phyloP scores from a whole-genome alignment of 2,329 filamentous ascomycete species.

The Myriosclerotinia scirpicola region DNA sequence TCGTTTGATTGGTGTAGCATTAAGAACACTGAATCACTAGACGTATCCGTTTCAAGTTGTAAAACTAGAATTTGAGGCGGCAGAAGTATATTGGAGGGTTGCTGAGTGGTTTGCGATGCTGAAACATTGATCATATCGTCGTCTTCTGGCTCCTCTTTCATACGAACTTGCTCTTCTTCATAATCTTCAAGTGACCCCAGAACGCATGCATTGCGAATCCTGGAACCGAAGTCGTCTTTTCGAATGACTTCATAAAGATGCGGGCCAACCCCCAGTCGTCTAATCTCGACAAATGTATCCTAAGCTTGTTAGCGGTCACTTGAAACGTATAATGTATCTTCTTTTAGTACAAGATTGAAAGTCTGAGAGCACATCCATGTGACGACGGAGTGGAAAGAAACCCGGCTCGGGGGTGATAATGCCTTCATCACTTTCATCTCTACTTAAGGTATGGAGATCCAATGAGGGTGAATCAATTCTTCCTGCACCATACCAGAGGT shows the following conservation, averaged over 20 bases:
- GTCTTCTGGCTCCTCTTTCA: conserved; percentile 39
- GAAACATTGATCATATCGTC: conserved; percentile 21
- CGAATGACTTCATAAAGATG: conserved; percentile 73
- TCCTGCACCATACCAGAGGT: background rate
- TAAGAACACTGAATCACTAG: conserved; percentile 73
- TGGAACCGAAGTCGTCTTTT: conserved; percentile 74
- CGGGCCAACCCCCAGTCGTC: conserved; percentile 67
- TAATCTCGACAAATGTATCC: conserved; percentile 80
- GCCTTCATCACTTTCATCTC: background rate
- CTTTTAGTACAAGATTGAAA: background rate
- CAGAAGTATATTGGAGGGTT: conserved; percentile 40
- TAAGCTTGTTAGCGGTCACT: conserved; percentile 40
- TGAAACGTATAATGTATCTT: background rate
- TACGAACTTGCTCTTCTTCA: conserved; percentile 42
- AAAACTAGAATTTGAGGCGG: conserved; percentile 82
- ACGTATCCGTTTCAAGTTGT: conserved; percentile 57
- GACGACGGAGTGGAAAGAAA: background rate
- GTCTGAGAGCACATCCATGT: background rate
- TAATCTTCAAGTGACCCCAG: conserved; percentile 57
- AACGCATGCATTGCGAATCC: conserved; percentile 76
- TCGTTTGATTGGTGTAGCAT: conserved; percentile 58
- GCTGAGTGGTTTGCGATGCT: background rate
- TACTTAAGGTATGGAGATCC: background rate
- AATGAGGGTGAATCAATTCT: background rate
- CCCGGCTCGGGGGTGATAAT: background rate